These are phyloP conservation scores for Canna indica DNA, from an alignment of 176 grass and related monocot species.

Conservation along the genomic window DNA sequence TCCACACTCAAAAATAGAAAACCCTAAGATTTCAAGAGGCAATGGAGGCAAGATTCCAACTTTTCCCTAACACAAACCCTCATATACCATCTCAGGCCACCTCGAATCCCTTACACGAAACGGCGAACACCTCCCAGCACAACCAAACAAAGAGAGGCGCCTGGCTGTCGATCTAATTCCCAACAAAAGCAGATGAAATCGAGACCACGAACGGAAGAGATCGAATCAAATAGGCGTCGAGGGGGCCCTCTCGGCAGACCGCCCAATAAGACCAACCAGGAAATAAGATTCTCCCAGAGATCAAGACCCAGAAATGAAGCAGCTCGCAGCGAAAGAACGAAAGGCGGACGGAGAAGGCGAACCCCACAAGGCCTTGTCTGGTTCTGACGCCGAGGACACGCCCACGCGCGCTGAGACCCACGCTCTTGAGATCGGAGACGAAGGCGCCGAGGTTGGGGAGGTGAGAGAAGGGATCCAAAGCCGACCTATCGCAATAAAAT, in stretches of 20 bases:
- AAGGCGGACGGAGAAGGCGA: not conserved
- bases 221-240: not conserved
- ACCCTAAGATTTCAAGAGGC: not conserved
- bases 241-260: not conserved
- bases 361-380: not conserved
- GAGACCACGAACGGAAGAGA: not conserved
- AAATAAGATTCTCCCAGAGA: not conserved
- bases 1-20: not conserved
- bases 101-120: not conserved
- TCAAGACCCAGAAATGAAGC: not conserved
- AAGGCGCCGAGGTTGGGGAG: not conserved
- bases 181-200: not conserved
- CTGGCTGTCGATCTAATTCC: not conserved
- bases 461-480: not conserved
- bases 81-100: not conserved
- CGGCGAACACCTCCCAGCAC: not conserved
- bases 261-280: not conserved
- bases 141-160: not conserved
- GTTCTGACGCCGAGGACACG: not conserved
- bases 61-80: not conserved
- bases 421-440: not conserved
- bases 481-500: not conserved
- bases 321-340: not conserved
- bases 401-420: not conserved
- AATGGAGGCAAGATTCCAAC: not conserved